phyloP scores from a whole-genome alignment of 768 basidiomycete species.

The Leccinum aurantiacum region DNA sequence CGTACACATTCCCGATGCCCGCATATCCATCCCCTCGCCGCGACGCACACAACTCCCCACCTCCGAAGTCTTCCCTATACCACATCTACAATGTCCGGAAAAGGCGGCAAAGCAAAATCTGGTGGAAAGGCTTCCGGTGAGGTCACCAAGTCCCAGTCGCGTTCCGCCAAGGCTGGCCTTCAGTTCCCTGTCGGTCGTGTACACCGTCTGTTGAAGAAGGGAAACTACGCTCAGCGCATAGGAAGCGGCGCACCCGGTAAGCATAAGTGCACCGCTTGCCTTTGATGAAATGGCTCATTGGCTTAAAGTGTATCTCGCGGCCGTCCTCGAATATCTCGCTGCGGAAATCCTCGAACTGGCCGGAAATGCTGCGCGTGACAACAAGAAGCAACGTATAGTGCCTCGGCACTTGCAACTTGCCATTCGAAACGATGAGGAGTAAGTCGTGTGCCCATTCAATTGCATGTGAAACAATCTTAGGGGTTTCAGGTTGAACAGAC shows the following conservation, averaged over 20 bases:
- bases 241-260: slow-evolving; percentile 52
- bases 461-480: not conserved
- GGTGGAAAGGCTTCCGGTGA: slow-evolving; percentile 60
- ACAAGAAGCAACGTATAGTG: slow-evolving; percentile 63
- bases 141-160: slow-evolving; percentile 34
- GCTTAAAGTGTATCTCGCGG: slow-evolving; percentile 54
- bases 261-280: not conserved
- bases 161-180: slow-evolving; percentile 42
- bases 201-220: slow-evolving; percentile 57
- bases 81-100: slow-evolving; percentile 39
- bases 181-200: slow-evolving; percentile 62
- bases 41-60: not conserved
- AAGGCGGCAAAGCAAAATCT: slow-evolving; percentile 59
- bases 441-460: not conserved
- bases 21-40: slow-evolving; percentile 12
- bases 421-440: slow-evolving; percentile 63
- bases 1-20: slow-evolving; percentile 1
- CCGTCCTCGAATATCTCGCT: slow-evolving; percentile 60
- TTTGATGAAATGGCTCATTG: not conserved
- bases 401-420: slow-evolving; percentile 66
- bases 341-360: slow-evolving; percentile 66
- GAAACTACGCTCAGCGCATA: slow-evolving; percentile 58
- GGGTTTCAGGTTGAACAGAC: slow-evolving; percentile 35
- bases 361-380: slow-evolving; percentile 54
- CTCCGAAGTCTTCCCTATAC: slow-evolving; percentile 1